Evolutionary conservation across 805 yeast genomes (phyloP).

Genomic region (Nakazawaea peltata): DNA sequence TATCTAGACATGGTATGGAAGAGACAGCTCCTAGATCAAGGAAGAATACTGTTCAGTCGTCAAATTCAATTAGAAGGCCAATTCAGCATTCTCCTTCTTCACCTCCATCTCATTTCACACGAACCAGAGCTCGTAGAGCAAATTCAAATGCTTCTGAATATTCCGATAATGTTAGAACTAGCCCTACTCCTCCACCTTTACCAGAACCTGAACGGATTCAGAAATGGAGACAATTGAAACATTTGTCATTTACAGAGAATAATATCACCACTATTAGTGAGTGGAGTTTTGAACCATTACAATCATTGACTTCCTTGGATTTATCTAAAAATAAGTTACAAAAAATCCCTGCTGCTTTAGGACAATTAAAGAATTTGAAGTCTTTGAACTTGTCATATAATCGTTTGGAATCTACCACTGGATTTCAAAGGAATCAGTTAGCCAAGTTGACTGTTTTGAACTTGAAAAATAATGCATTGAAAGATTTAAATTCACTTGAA

Average conservation of each 20-base stretch:
- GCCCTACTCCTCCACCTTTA: slow-evolving; percentile 6
- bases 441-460: slow-evolving; percentile 37
- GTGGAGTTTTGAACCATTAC: slow-evolving; percentile 21
- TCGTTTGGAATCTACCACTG: slow-evolving; percentile 23
- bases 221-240: slow-evolving; percentile 30
- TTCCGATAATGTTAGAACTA: not conserved
- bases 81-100: not conserved
- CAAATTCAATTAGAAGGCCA: not conserved
- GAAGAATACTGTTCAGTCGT: slow-evolving; percentile 3
- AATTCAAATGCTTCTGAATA: slow-evolving; percentile 10
- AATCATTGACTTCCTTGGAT: slow-evolving; percentile 35
- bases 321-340: slow-evolving; percentile 45
- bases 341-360: slow-evolving; percentile 44
- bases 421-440: slow-evolving; percentile 29
- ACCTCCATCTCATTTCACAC: slow-evolving; percentile 2
- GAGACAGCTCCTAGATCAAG: slow-evolving; percentile 1
- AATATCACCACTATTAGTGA: slow-evolving; percentile 23
- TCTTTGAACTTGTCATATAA: slow-evolving; percentile 48
- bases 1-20: slow-evolving; percentile 4
- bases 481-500: slow-evolving; percentile 36
- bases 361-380: slow-evolving; percentile 37
- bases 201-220: slow-evolving; percentile 1
- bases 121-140: slow-evolving; percentile 10
- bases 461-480: slow-evolving; percentile 39
- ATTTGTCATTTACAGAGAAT: slow-evolving; percentile 32